Percentiles rank a stretch among this genome's conserved stretches.
phyloP scores from a whole-genome alignment of 164 flowering plant genomes.

The Amborella trichopoda region DNA sequence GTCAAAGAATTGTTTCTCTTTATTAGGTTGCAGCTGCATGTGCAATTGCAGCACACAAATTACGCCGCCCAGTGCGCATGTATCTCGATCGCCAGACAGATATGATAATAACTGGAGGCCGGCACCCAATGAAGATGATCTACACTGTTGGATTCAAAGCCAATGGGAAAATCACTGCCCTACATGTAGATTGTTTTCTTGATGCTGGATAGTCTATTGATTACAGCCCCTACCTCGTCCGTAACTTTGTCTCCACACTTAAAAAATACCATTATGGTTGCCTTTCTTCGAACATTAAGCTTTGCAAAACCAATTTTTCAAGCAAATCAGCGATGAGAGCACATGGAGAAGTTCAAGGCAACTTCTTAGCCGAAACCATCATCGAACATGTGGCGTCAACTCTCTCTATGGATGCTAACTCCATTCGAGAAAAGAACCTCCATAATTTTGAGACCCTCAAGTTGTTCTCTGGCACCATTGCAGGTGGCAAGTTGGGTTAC shows the following conservation, averaged over 20 bases:
- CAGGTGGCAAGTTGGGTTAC: slow-evolving; percentile 50
- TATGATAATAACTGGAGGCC: slow-evolving; percentile 82
- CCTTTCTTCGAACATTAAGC: slow-evolving; percentile 63
- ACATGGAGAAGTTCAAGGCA: slow-evolving; percentile 79
- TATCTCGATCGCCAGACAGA: slow-evolving; percentile 75
- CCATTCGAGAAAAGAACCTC: slow-evolving; percentile 48
- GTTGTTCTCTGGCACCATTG: slow-evolving; percentile 24
- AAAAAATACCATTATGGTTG: slow-evolving; percentile 89
- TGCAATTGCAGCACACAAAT: slow-evolving; percentile 78
- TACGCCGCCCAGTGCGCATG: slow-evolving; percentile 57
- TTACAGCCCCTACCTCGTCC: slow-evolving; percentile 54
- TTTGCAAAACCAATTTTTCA: slow-evolving; percentile 64
- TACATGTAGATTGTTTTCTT: slow-evolving; percentile 47
- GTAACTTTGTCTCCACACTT: slow-evolving; percentile 23
- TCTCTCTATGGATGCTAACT: slow-evolving; percentile 62
- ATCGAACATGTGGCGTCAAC: slow-evolving; percentile 71
- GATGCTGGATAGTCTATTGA: slow-evolving; percentile 58
- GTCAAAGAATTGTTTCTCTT: too few species aligned
- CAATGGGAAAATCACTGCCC: slow-evolving; percentile 76
- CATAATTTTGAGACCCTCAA: slow-evolving; percentile 54
- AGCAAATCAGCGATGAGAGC: slow-evolving; percentile 85
- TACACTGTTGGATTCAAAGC: slow-evolving; percentile 76
- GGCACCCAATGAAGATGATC: slow-evolving; percentile 84
- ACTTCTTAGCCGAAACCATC: slow-evolving; percentile 77
- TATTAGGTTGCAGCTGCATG: slow-evolving; percentile 77